Conservation (phyloP, 108 stramenopile species). For the Mediolabrus comicus region DNA sequence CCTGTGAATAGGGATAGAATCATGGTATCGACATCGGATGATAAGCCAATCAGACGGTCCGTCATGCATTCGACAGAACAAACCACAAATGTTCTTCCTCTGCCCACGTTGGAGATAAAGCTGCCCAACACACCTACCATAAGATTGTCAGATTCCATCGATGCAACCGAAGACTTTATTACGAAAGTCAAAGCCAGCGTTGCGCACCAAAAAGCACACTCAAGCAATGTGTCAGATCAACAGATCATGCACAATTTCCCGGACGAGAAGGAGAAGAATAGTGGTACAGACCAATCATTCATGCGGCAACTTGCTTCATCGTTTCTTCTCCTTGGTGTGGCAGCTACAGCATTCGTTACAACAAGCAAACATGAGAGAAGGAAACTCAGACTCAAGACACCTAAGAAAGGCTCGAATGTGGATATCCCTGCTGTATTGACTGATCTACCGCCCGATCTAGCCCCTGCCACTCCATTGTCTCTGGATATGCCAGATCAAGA, state of each 20-base stretch:
- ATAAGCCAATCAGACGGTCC: not conserved
- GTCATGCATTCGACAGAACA: not conserved
- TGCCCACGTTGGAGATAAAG: not conserved
- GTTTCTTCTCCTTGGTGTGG: not conserved
- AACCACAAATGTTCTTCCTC: not conserved
- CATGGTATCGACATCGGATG: not conserved
- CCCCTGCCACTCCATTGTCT: not conserved
- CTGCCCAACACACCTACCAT: not conserved
- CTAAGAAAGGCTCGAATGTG: not conserved
- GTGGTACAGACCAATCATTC: not conserved
- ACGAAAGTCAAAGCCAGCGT: not conserved
- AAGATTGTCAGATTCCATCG: not conserved
- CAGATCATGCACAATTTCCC: too few relatives aligned
- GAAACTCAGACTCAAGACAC: not conserved
- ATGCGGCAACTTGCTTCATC: not conserved
- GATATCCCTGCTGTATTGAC: not conserved
- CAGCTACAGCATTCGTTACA: not conserved
- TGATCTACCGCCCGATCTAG: not conserved
- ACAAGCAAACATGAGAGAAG: not conserved
- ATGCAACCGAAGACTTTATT: not conserved
- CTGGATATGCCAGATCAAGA: not conserved
- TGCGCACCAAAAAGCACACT: too few relatives aligned
- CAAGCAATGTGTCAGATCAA: too few relatives aligned
- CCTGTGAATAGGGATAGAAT: not conserved
- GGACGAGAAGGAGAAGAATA: not conserved